Base-by-base conservation (phyloP, 192 early-diverging fungal genomes). In the Entophlyctis luteolus region DNA sequence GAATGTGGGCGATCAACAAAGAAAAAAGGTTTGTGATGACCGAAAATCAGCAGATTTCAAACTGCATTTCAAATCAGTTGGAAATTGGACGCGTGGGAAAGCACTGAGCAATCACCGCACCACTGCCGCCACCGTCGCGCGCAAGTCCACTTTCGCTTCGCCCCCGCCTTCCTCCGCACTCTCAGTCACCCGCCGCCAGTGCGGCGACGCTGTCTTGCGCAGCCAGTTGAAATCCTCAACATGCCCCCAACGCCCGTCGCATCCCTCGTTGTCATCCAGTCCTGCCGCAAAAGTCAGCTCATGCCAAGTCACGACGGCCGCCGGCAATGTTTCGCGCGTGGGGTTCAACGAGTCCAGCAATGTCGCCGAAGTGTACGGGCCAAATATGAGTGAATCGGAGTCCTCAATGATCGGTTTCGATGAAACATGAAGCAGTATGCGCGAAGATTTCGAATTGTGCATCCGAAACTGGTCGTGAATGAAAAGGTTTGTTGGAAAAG, bases 151-250 rank as follows among this genome's bases (percentile, higher is more conserved):
- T n/a, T n/a, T n/a, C n/a, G n/a, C n/a, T n/a, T n/a, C n/a, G n/a
- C n/a, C n/a, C n/a, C n/a, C n/a, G n/a, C n/a, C n/a, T n/a, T n/a
- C n/a, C n/a, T n/a, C n/a, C n/a, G n/a, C n/a, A n/a, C n/a, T n/a
- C n/a, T n/a, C n/a, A n/a, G n/a, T n/a, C n/a, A n/a, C n/a, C n/a
- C n/a, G n/a, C 0, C 42, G 4, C 92, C 92, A 93, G 73, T 93
- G 86, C 16, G 92, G 92, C 32, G 88, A 90, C 4, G 80, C 83
- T 65, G 87, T 84, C 46, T 91, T 80, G 39, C 77, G 81, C 27
- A 94, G 74, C 94, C 94, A 96, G 73, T 93, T 93, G 65, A 96
- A 96, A 62, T 96, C 94, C 62, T 96, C 90, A 14, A 94, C 88
- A 20, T 72, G 65, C 55, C 80, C 75, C 70, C 77, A 89, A 47